Evolutionary conservation across 2,329 filamentous ascomycete genomes (phyloP), one percentile per base, ranked within the genome.

Genomic region (Hortaea werneckii): DNA sequence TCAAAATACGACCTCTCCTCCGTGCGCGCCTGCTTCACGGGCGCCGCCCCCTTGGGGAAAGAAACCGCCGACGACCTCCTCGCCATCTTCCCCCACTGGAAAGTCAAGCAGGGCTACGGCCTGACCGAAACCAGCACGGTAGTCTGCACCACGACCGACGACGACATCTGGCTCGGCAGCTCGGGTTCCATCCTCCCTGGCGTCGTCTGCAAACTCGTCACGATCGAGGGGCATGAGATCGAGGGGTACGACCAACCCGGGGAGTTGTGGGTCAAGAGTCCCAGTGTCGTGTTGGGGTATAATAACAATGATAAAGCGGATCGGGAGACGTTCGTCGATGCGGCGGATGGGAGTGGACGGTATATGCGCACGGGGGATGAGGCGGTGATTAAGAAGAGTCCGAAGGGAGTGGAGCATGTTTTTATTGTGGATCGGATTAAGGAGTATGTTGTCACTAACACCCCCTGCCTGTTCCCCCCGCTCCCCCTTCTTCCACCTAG

Each of bases 251-350:
- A 90, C 50, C 78, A 80, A 40, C 85, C 83, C 0, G 89, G 89
- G 32, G 89, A 95, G 65, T 74, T 95, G 10, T 73, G 86, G 12
- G 77, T 94, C 20, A 85, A 87, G 61, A 79, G 79, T 0, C 88
- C 87, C 0, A 81, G 82, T 1, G 78, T 94, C 1, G 80, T 85
- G 0, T 66, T 95, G 0, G 89, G 89, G 1, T 95, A 95, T 56
- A 69, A 94, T 44, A 84, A 94, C 67, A 94, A 95, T 59, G 80
- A 85, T 39, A 82, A 85, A 58, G 87, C 89, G 3, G 94, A 82
- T 12, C 73, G 76, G 43, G 60, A 62, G 44, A 92, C 88, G 0
- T 95, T 87, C 58, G 72, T 80, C 1, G 61, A 67, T 10, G 80
- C 80, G 6, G 57, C 57, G 67, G 80, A 51, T 49, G 69, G 71